Base-by-base conservation (phyloP, 805 yeast species). In the Candida xiaguanensis region DNA sequence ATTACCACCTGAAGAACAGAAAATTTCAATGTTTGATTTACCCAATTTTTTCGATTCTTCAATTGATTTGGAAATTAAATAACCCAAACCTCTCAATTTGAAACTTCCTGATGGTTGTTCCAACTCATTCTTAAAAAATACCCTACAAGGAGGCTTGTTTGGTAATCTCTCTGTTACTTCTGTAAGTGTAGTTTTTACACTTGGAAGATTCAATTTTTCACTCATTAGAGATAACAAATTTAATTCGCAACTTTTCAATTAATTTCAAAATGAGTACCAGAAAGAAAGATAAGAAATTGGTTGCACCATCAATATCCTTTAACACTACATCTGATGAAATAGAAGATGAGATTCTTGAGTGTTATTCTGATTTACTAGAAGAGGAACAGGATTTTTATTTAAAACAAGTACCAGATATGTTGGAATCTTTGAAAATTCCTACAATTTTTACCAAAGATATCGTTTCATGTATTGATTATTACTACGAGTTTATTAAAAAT, bases 101-200 rank as follows among this genome's bases (percentile, higher is more conserved):
- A 77, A 77, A 41, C 78, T 71, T 1, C 81, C 81, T 9, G 78
- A 66, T 5, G 82, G 82, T 48, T 77, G 82, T 22, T 70, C 64
- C 36, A 59, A 63, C 47, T 78, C 82, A 44, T 70, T 66, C 45
- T 77, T 77, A 39, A 76, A 56, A 25, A 67, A 59, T 1, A 75
- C 56, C 9, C 66, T 57, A 39, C 45, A 41, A 11, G 43, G 73
- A 67, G 16, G 56, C 53, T 42, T 63, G 40, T 42, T 48, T 7
- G 53, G 57, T 55, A 58, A 34, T 38, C 44, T 22, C 16, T 52
- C 24, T 14, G 61, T 49, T 40, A 65, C 59, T 37, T 61, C 70
- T 1, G 59, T 55, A 13, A 69, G 48, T 1, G 71, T 57, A 1
- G 74, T 67, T 19, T 51, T 40, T n/a, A 59, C 22, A 28, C 27